These are phyloP conservation scores for Corymbia calophylla DNA, from an alignment of 441 rosid species.

Conservation along the genomic window DNA sequence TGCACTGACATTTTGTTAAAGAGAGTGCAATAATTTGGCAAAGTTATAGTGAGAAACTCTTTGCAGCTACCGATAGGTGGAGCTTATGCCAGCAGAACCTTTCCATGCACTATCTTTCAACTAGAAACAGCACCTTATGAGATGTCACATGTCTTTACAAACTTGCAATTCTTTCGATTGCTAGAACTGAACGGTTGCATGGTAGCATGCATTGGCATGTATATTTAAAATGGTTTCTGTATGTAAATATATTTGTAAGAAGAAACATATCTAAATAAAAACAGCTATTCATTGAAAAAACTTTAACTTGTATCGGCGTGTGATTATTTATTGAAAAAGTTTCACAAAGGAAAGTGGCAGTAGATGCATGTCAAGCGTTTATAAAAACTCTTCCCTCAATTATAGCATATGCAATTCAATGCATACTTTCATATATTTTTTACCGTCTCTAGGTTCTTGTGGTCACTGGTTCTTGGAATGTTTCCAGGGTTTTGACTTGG, in stretches of 20 bases:
- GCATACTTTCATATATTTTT: neutral
- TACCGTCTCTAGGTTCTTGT: neutral
- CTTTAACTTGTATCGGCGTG: neutral
- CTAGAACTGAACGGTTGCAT: neutral
- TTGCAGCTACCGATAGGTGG: neutral
- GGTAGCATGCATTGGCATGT: neutral
- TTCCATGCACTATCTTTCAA: neutral
- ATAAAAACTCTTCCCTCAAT: neutral
- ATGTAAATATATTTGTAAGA: neutral
- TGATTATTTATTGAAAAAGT: neutral
- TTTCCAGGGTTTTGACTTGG: conserved; percentile 81
- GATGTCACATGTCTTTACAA: neutral
- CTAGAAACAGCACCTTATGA: neutral
- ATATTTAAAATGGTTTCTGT: neutral
- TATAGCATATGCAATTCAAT: neutral
- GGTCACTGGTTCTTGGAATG: conserved; percentile 1
- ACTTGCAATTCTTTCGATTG: neutral
- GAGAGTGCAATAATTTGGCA: neutral
- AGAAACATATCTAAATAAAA: neutral
- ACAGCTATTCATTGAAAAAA: neutral
- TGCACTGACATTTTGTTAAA: neutral
- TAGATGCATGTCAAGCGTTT: neutral
- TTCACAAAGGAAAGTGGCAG: neutral
- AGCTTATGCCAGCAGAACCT: neutral
- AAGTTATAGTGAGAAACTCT: neutral